Base-by-base conservation (phyloP, 2,329 filamentous ascomycete genomes). In the Venturia effusa region DNA sequence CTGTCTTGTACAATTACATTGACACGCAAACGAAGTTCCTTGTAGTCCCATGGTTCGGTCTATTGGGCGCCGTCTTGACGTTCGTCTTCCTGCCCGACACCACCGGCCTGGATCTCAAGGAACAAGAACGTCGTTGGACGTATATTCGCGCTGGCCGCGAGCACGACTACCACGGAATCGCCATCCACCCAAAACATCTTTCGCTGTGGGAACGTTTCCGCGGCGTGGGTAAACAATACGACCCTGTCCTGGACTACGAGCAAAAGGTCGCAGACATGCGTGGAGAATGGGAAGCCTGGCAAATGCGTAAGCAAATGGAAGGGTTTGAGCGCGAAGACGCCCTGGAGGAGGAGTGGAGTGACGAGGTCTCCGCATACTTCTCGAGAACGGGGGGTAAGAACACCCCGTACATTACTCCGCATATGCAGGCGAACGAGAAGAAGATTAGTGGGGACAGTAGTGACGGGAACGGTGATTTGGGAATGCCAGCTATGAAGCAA, bases 1-100 rank as follows among this genome's bases (percentile, higher is more conserved):
- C 91, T 0, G 86, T 97, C 3, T 80, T 97, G 59, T 97, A 96
- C 86, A 95, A 93, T 82, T 97, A 97, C 82, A 96, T 97, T 76
- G 84, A 85, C 75, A 88, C 84, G 1, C 85, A 88, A 74, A 88
- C 83, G 66, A 94, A 93, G 75, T 97, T 97, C 80, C 87, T 92
- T 75, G 86, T 97, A 54, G 91, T 97, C 1, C 92, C 93, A 24
- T 97, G 93, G 93, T 97, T 96, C 74, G 93, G 93, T 72, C 87
- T 97, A 19, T 87, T 81, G 19, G 93, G 93, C 69, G 90, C 94
- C 79, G 69, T 97, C 34, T 76, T 97, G 66, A 97, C 92, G 54
- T 86, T 79, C 68, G 68, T 95, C 70, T 97, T 91, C 83, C 86
- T 97, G 39, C 93, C 93, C n/a, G 93, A 97, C 74, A 97, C 93